Evolutionary conservation across 768 basidiomycete species (phyloP).

Genomic region (Lactarius sanguifluus): DNA sequence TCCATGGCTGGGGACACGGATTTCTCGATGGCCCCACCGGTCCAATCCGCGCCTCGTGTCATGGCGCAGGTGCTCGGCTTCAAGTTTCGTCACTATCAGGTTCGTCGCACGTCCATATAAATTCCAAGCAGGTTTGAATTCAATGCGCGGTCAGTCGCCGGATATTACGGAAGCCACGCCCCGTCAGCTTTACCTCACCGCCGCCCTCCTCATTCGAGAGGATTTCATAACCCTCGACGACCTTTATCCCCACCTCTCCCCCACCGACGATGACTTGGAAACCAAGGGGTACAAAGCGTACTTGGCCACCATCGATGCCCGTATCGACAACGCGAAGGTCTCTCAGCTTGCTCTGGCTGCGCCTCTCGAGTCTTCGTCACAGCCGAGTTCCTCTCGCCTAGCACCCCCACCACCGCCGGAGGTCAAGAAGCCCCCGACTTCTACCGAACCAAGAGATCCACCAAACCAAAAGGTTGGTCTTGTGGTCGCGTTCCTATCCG

Average conservation of each 20-base stretch:
- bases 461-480: slow-evolving; percentile 82
- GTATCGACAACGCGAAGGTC: slow-evolving; percentile 64
- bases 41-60: slow-evolving; percentile 51
- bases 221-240: slow-evolving; percentile 86
- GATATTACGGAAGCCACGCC: slow-evolving; percentile 64
- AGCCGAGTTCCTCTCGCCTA: slow-evolving; percentile 43
- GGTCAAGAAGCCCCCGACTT: slow-evolving; percentile 35
- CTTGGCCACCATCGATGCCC: slow-evolving; percentile 56
- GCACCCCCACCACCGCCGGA: slow-evolving; percentile 42
- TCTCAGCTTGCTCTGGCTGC: slow-evolving; percentile 86
- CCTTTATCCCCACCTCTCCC: slow-evolving; percentile 84
- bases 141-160: slow-evolving; percentile 42
- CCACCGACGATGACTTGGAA: slow-evolving; percentile 76
- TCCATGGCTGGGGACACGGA: slow-evolving; percentile 47
- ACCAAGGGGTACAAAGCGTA: slow-evolving; percentile 60
- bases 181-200: slow-evolving; percentile 72
- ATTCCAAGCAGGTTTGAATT: slow-evolving; percentile 25
- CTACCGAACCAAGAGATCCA: slow-evolving; percentile 42
- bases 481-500: slow-evolving; percentile 72
- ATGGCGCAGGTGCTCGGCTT: slow-evolving; percentile 95
- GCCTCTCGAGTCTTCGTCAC: slow-evolving; percentile 59
- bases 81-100: slow-evolving; percentile 92
- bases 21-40: slow-evolving; percentile 20
- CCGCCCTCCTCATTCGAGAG: slow-evolving; percentile 88
- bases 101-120: slow-evolving; percentile 34